Base-by-base conservation (phyloP, 2,329 filamentous ascomycete genomes). In the Purpureocillium takamizusanense region DNA sequence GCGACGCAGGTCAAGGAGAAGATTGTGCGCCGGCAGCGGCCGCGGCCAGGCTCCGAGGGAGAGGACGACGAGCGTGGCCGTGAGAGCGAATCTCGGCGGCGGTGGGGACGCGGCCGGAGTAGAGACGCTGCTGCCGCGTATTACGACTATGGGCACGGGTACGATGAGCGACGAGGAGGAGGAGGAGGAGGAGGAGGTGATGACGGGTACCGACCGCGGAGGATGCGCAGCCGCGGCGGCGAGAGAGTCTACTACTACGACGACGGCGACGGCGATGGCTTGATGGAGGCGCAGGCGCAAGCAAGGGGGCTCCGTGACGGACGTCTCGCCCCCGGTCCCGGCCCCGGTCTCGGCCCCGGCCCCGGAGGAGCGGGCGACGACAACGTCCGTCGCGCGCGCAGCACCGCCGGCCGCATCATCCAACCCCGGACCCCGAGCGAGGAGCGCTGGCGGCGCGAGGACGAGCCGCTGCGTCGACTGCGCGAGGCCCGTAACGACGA, bases 361-460 rank as follows among this genome's bases (percentile, higher is more conserved):
- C 6, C 16, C 16, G 34, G 34, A 15, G 34, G 33, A 14, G 33
- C 23, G 10, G 33, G 33, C 21, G 33, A 27, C 33, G 21, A 25
- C 33, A 21, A 25, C 18, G 21, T 18, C 17, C 27, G 32, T 3
- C 40, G 38, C 6, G 35, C 37, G 2, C 29, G 33, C 29, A 45
- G 31, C 14, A 36, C 33, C 45, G 42, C 12, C 21, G 21, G 21
- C 21, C 21, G 21, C 21, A 25, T 25, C 21, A 6, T 25, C 6
- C 21, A 25, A 40, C 48, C 37, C 39, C 32, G 23, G 38, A 41
- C 14, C n/a, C 38, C 6, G 38, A 42, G 28, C 37, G 46, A n/a
- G 42, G 48, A 31, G 41, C 40, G 18, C 42, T 45, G 4, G 46
- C 49, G 40, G 21, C 33, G 21, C 8, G 40, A 27, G 42, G 42